Evolutionary conservation across 192 early-diverging fungal species (phyloP).

Genomic region (Dissophora ornata): DNA sequence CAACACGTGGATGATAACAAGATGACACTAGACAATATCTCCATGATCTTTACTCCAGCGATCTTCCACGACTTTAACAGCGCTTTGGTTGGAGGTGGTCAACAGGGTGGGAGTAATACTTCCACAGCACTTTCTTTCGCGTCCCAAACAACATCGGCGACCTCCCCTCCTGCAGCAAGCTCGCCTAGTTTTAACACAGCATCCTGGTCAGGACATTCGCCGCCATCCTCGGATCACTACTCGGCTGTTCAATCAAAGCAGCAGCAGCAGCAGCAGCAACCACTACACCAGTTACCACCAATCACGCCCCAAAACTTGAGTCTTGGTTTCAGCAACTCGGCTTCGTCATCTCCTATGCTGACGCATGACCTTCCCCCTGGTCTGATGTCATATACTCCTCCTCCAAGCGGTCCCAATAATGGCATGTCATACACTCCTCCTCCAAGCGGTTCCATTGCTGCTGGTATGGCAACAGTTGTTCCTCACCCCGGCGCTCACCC

Average conservation of each 20-base stretch:
- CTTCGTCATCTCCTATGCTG: slow-evolving; percentile 4
- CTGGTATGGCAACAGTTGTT: too few species aligned
- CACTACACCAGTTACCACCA: slow-evolving; percentile 5
- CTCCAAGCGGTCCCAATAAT: background rate
- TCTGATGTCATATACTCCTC: background rate
- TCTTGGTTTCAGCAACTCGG: slow-evolving; percentile 5
- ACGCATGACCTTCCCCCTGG: background rate
- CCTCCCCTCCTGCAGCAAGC: background rate
- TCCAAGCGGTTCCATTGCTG: background rate
- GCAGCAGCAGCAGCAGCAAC: background rate
- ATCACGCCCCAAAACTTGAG: slow-evolving; percentile 11
- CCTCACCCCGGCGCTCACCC: too few species aligned
- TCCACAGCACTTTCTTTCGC: slow-evolving; percentile 22
- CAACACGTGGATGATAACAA: slow-evolving; percentile 67
- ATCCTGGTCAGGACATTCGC: slow-evolving; percentile 22
- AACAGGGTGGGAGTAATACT: background rate
- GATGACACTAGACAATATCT: slow-evolving; percentile 71
- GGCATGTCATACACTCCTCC: background rate
- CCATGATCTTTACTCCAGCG: slow-evolving; percentile 71
- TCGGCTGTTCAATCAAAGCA: background rate
- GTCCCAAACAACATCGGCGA: background rate
- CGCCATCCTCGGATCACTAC: too few species aligned
- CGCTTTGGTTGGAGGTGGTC: slow-evolving; percentile 25
- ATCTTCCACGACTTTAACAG: slow-evolving; percentile 71
- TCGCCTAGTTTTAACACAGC: slow-evolving; percentile 14